phyloP scores from a whole-genome alignment of 805 yeast genomes.

The Sungouiella blattae region DNA sequence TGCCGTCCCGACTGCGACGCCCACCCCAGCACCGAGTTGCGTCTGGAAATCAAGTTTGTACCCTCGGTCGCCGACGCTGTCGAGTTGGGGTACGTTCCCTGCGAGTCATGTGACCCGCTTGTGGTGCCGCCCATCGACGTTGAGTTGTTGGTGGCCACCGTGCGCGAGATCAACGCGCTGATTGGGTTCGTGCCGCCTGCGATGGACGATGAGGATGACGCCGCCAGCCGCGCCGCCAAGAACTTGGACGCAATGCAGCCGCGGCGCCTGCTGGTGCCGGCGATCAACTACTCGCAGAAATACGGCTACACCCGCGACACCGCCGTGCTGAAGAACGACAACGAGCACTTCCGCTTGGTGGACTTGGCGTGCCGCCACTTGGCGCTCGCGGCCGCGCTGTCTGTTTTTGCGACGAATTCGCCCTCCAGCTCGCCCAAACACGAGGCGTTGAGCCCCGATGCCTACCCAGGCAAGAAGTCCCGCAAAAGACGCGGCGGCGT shows the following conservation, averaged over 20 bases:
- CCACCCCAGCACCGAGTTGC: conserved; percentile 38
- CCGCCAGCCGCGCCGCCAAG: no score
- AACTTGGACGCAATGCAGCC: conserved; percentile 22
- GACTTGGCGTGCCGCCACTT: conserved; percentile 81
- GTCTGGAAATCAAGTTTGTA: conserved; percentile 45
- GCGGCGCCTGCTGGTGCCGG: conserved; percentile 30
- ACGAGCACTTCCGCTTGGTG: conserved; percentile 65
- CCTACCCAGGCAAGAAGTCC: conserved; percentile 25
- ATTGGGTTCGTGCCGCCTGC: conserved; percentile 58
- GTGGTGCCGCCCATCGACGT: conserved; percentile 44
- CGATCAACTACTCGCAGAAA: conserved; percentile 15
- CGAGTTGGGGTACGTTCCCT: conserved; percentile 44
- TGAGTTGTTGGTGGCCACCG: conserved; percentile 44
- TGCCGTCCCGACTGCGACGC: conserved; percentile 72
- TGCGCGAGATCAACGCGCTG: conserved; percentile 49
- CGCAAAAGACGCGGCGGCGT: conserved; percentile 73
- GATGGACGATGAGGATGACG: conserved; percentile 43
- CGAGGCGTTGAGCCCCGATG: conserved; percentile 12
- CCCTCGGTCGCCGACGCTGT: conserved; percentile 41
- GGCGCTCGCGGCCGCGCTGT: conserved; percentile 69
- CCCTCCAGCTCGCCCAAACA: conserved; percentile 19
- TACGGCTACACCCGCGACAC: conserved; percentile 4
- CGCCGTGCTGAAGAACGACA: conserved; percentile 52
- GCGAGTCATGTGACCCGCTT: conserved; percentile 55
- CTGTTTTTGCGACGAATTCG: conserved; percentile 23